A percentile compares a stretch with the other conserved stretches of the same genome.
phyloP scores from a whole-genome alignment of 805 yeast genomes.

The Sugiyamaella valdiviana region DNA sequence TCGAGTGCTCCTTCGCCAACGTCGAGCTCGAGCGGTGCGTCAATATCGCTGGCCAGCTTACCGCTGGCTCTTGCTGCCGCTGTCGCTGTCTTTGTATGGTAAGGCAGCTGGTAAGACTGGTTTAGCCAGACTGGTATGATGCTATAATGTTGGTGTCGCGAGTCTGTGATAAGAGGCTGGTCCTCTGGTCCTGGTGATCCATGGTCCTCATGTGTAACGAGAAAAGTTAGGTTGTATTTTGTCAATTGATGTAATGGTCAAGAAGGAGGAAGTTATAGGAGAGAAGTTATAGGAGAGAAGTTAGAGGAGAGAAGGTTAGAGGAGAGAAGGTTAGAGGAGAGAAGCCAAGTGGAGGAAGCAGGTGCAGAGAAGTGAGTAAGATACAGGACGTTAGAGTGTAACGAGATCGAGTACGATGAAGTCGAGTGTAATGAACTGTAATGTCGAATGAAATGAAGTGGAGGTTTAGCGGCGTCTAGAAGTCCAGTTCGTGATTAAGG shows the following conservation, averaged over 20 bases:
- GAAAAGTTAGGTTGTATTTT: background rate
- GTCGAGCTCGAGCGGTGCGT: conserved; percentile 4
- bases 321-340: too few species aligned
- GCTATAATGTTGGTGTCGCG: background rate
- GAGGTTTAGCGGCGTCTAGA: too few species aligned
- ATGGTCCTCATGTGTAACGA: background rate
- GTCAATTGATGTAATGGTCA: too few species aligned
- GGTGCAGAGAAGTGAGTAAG: too few species aligned
- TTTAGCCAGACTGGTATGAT: background rate
- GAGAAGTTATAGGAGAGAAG: background rate
- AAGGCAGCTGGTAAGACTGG: background rate
- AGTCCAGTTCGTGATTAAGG: too few species aligned
- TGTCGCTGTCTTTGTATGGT: background rate
- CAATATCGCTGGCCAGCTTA: background rate
- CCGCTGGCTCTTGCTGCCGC: background rate
- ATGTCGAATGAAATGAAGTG: too few species aligned
- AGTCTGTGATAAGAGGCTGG: background rate
- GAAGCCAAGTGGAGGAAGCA: too few species aligned
- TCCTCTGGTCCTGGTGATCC: too few species aligned
- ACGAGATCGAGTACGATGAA: too few species aligned
- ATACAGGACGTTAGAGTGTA: too few species aligned
- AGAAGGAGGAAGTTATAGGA: background rate
- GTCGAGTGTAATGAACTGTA: too few species aligned
- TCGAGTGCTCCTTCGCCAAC: conserved; percentile 7
- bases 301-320: too few species aligned